Base-by-base conservation (phyloP, 352 stramenopile species). In the Globisporangium ultimum region DNA sequence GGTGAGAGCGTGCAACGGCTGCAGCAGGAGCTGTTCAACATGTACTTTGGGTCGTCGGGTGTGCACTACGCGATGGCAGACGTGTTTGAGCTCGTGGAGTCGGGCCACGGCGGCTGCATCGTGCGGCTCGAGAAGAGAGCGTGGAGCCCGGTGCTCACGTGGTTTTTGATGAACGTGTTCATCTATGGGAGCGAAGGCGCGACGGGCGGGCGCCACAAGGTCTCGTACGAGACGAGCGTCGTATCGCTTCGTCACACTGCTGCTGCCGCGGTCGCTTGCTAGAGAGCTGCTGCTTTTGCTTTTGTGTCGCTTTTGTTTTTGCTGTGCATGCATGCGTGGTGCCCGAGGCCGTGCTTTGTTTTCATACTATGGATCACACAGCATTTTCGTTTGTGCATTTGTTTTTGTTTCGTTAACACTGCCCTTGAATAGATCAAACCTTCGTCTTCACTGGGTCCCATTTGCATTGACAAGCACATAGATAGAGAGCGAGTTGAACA, bases 111-210 rank as follows among this genome's bases (percentile, higher is more conserved):
- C 4, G 72, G 81, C 48, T 78, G 76, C 53, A 81, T 92, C 46
- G 69, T 85, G 28, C 74, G 62, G 18, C 42, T 92, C 34, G 52
- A 73, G 32, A 88, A 87, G 68, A 69, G 66, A n/a, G 40, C 51
- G 2, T 92, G 78, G 80, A 90, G 68, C 55, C 76, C 80, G 10
- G 63, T 92, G 34, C 60, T 87, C 47, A 90, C 83, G 57, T 89
- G 80, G 80, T 90, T 90, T 55, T 64, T 90, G 45, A 90, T 92
- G 83, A 87, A 83, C 46, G 18, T 87, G 15, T 92, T 92, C 57
- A 88, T 92, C 48, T 89, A 85, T 58, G 65, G 68, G 10, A 92
- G 83, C 60, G 83, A 89, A 70, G 83, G 83, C 28, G 83, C 83
- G 10, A 92, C 83, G 3, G 83, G 83, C 15, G 80, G 83, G 6